These are phyloP conservation scores for Kalmusia sp. DNA, from an alignment of 2,329 filamentous ascomycete genomes.

Conservation along the genomic window DNA sequence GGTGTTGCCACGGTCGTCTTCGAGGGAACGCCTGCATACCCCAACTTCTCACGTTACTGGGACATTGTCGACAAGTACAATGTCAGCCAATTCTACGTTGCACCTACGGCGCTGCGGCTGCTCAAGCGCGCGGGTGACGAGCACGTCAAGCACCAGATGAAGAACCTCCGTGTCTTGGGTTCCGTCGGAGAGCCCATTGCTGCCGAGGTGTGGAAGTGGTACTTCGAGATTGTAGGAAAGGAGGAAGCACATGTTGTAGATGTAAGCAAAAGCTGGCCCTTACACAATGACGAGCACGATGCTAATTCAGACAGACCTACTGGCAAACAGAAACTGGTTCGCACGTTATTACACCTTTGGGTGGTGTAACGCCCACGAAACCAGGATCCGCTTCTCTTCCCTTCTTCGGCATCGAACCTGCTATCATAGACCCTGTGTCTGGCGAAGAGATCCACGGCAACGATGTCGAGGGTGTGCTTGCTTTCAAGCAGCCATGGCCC, in stretches of 20 bases:
- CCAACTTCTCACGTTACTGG: slow-evolving; percentile 98
- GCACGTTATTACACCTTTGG: slow-evolving; percentile 92
- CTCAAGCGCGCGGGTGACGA: slow-evolving; percentile 95
- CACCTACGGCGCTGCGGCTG: slow-evolving; percentile 88
- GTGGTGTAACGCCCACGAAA: slow-evolving; percentile 94
- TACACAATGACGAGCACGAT: neutral
- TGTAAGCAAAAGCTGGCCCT: slow-evolving; percentile 64
- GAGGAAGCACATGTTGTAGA: slow-evolving; percentile 93
- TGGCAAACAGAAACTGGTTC: slow-evolving; percentile 99
- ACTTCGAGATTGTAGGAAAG: slow-evolving; percentile 93
- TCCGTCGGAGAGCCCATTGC: slow-evolving; percentile 98
- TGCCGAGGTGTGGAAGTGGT: slow-evolving; percentile 99
- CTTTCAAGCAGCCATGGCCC: slow-evolving; percentile 97
- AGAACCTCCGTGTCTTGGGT: slow-evolving; percentile 85
- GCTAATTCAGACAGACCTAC: slow-evolving; percentile 74
- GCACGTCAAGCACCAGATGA: slow-evolving; percentile 89
- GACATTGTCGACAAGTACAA: slow-evolving; percentile 95
- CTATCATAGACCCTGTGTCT: slow-evolving; percentile 95
- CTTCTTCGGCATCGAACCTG: slow-evolving; percentile 98
- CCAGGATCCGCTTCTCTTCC: slow-evolving; percentile 94
- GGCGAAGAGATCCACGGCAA: slow-evolving; percentile 94
- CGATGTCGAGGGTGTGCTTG: slow-evolving; percentile 94
- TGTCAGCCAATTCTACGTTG: slow-evolving; percentile 98
- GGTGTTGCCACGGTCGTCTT: slow-evolving; percentile 96
- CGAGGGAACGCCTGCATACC: slow-evolving; percentile 96